Evolutionary conservation across 208 protist genomes (phyloP).

Genomic region (Phytomonas serpens): DNA sequence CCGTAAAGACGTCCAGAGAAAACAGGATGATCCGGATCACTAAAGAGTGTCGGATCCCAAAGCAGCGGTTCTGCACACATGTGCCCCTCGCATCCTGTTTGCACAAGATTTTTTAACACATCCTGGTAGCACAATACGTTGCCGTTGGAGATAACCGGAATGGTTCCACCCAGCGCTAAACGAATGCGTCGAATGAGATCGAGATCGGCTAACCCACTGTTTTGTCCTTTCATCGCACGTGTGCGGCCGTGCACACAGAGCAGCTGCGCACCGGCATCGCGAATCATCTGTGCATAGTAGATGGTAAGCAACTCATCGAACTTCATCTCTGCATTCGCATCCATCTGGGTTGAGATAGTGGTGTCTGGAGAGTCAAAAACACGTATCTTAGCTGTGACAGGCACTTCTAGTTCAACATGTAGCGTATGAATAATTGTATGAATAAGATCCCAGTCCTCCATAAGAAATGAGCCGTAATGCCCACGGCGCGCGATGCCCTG

Average conservation of each 20-base stretch:
- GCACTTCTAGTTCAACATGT: conserved; percentile 76
- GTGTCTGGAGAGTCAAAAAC: conserved; percentile 47
- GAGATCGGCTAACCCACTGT: conserved; percentile 62
- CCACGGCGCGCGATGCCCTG: conserved; percentile 89
- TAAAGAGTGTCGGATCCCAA: conserved; percentile 79
- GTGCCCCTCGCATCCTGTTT: conserved; percentile 61
- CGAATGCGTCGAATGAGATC: conserved; percentile 50
- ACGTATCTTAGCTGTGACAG: conserved; percentile 91
- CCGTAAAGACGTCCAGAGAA: conserved; percentile 17
- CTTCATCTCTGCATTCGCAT: conserved; percentile 1
- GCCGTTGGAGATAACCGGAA: conserved; percentile 84
- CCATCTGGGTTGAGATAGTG: neutral
- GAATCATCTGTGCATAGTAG: conserved; percentile 83
- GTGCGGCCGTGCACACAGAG: conserved; percentile 86
- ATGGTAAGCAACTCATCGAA: conserved; percentile 75
- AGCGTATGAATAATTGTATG: conserved; percentile 78
- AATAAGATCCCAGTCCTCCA: conserved; percentile 83
- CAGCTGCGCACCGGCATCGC: conserved; percentile 71
- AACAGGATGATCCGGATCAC: conserved; percentile 26
- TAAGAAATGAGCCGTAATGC: conserved; percentile 89
- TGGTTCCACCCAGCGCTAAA: conserved; percentile 18
- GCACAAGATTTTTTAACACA: conserved; percentile 28
- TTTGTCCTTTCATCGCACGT: conserved; percentile 75
- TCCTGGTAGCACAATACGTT: conserved; percentile 76
- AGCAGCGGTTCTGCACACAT: conserved; percentile 89